phyloP scores from a whole-genome alignment of 2,329 filamentous ascomycete species.

The Fusarium bulbicola region DNA sequence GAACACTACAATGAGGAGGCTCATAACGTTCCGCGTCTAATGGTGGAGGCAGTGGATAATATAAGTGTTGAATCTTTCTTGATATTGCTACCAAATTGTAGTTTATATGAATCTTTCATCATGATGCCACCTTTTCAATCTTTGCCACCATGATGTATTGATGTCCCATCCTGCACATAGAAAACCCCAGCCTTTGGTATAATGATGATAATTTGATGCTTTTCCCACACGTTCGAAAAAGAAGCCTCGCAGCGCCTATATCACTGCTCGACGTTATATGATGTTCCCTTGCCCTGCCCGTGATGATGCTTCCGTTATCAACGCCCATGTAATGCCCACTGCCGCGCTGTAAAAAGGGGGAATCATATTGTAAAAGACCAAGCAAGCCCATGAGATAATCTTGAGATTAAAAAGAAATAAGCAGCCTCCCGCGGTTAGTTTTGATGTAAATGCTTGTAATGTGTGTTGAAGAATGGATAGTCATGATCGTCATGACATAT shows the following conservation, averaged over 20 bases:
- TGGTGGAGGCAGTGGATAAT: neutral
- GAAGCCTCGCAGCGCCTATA: constrained; percentile 11
- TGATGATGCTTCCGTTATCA: constrained; percentile 25
- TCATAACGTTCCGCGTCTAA: neutral
- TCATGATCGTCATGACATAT: constrained; percentile 6
- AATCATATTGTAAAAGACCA: constrained; percentile 33
- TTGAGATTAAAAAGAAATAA: constrained; percentile 2
- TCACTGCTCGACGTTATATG: constrained; percentile 3
- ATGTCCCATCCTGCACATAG: neutral
- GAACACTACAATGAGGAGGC: neutral
- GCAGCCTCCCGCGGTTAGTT: neutral
- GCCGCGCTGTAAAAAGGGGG: constrained; percentile 21
- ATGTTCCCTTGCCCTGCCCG: constrained; percentile 1
- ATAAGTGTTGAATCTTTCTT: neutral
- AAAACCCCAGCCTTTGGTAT: constrained; percentile 9
- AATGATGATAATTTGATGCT: constrained; percentile 22
- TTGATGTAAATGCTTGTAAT: neutral
- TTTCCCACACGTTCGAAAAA: constrained; percentile 7
- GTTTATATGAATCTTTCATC: neutral
- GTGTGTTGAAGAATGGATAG: neutral
- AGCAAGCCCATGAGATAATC: constrained; percentile 10
- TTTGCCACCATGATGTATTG: constrained; percentile 6
- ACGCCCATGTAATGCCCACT: constrained; percentile 39
- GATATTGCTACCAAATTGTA: neutral
- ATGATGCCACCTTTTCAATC: constrained; percentile 6